phyloP scores from a whole-genome alignment of 139 green algal genomes.

The Zygnema cylindricum region DNA sequence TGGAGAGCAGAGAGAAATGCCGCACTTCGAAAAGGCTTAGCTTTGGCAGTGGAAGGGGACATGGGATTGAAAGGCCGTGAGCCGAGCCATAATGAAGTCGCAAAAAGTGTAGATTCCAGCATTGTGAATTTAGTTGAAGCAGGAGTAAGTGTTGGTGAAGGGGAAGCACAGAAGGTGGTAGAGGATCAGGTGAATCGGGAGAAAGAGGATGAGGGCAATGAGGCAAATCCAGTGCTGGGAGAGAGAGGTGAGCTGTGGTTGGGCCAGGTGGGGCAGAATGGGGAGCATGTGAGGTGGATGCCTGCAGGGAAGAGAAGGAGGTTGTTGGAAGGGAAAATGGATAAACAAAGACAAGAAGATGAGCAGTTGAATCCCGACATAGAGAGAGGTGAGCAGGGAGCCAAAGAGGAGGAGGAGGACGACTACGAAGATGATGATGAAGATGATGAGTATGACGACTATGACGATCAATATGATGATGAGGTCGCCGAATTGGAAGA shows the following conservation, averaged over 20 bases:
- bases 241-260: background rate
- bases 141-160: background rate
- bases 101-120: background rate
- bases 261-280: background rate
- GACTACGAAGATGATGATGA: slow-evolving; percentile 11
- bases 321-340: background rate
- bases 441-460: background rate
- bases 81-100: background rate
- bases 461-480: background rate
- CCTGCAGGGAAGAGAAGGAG: background rate
- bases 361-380: background rate
- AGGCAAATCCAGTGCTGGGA: background rate
- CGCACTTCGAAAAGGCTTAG: background rate
- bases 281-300: background rate
- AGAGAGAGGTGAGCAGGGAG: background rate
- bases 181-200: no score
- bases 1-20: background rate
- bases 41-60: background rate
- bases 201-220: background rate
- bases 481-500: no score
- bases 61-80: background rate
- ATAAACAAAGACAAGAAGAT: background rate
- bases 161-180: background rate
- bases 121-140: background rate
- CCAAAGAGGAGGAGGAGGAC: background rate